Percentiles rank a stretch among this genome's conserved stretches.
phyloP scores from a whole-genome alignment of 768 basidiomycete species.

The Mycena latifolia region DNA sequence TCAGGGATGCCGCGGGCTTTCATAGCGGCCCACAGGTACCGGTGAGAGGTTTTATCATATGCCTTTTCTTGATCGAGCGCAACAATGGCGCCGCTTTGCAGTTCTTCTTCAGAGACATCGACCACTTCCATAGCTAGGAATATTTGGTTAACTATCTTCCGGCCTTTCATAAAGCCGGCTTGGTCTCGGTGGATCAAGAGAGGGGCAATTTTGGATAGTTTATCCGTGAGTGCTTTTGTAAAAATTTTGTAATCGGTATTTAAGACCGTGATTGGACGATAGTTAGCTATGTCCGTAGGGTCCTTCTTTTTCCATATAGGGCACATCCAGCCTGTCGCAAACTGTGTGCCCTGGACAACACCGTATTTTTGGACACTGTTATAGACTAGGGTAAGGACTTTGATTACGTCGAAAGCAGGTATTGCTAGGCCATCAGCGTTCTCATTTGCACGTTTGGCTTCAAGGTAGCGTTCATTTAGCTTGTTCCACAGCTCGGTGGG shows the following conservation, averaged over 20 bases:
- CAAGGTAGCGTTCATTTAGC: neutral
- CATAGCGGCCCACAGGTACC: no score
- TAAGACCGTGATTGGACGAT: neutral
- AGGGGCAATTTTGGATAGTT: neutral
- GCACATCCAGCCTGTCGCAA: neutral
- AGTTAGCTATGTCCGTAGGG: neutral
- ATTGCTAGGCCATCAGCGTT: neutral
- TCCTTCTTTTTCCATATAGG: neutral
- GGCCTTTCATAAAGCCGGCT: no score
- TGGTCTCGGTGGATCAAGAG: neutral
- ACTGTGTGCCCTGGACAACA: neutral
- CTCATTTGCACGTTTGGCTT: neutral
- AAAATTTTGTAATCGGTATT: neutral
- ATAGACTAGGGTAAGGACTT: neutral
- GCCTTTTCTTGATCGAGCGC: no score
- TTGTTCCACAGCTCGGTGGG: neutral
- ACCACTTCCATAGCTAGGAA: neutral
- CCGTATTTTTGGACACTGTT: neutral
- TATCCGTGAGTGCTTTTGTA: neutral
- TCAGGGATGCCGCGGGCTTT: no score
- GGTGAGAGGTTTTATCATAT: no score
- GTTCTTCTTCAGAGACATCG: neutral
- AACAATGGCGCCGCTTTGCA: neutral
- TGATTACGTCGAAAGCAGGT: neutral
- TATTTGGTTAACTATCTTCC: neutral